Evolutionary conservation across 495 filamentous ascomycete genomes (phyloP).

Genomic region (Lineolata rhizophorae): DNA sequence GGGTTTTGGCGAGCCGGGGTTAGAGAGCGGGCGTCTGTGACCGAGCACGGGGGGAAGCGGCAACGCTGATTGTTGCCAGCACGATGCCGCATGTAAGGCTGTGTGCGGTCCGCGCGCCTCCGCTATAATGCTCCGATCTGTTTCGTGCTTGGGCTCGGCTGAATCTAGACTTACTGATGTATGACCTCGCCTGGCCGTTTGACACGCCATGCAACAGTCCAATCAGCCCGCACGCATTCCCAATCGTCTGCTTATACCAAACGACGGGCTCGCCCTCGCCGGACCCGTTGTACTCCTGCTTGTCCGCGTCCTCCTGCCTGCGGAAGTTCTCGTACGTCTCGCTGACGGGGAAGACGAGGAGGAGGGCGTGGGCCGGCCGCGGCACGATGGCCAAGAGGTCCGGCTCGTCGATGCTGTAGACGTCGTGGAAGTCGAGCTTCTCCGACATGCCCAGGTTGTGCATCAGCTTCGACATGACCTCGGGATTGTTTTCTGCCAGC

Average conservation of each 20-base stretch:
- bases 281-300: slow-evolving; percentile 25
- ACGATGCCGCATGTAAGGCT: no score
- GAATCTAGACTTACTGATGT: no score
- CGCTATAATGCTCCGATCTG: no score
- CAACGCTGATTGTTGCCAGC: no score
- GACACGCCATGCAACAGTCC: slow-evolving; percentile 34
- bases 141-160: no score
- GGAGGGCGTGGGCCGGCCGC: slow-evolving; percentile 32
- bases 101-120: no score
- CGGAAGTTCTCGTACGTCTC: slow-evolving; percentile 27
- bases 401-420: slow-evolving; percentile 30
- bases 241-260: slow-evolving; percentile 45
- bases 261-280: slow-evolving; percentile 31
- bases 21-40: slow-evolving; percentile 2
- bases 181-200: slow-evolving; percentile 29
- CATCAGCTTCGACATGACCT: slow-evolving; percentile 30
- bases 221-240: slow-evolving; percentile 42
- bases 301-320: slow-evolving; percentile 16
- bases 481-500: slow-evolving; percentile 51
- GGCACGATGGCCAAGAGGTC: slow-evolving; percentile 33
- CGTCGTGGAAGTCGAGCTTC: slow-evolving; percentile 33
- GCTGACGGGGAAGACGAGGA: slow-evolving; percentile 33
- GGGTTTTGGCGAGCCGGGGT: no score
- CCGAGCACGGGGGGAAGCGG: neutral
- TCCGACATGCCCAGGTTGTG: slow-evolving; percentile 30